Evolutionary conservation across 345 rosid genomes (phyloP), one percentile per base, ranked within the genome.

Genomic region (Pelargonium nanum): DNA sequence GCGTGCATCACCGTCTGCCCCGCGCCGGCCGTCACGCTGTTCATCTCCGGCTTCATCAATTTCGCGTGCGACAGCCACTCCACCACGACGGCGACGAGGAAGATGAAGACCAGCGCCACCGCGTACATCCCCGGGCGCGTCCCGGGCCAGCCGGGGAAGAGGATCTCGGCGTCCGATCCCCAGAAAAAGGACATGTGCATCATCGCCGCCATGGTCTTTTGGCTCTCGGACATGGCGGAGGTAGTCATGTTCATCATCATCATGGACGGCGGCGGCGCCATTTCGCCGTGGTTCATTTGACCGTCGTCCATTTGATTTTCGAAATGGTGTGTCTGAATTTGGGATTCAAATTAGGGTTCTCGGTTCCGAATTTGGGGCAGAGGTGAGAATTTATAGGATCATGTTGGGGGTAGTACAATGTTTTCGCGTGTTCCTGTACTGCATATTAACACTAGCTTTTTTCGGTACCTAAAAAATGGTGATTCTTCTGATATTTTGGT

Each of bases 161-260:
- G 85, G 56, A 88, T 77, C 60, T 72, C 60, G 3, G 88, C 67
- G 53, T 82, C 60, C 32, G 68, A 79, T 4, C 93, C 85, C 96
- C 93, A 88, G 60, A 69, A 88, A 71, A 89, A 89, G 55, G 88
- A 72, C 88, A 85, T 83, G 74, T 78, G 88, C 90, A 67, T 80
- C 83, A 72, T 58, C 72, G 15, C n/a, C n/a, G n/a, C n/a, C n/a
- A n/a, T n/a, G n/a, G n/a, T 72, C 80, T 50, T 72, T 67, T 30
- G 56, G 61, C 13, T 4, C 5, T 28, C 5, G 34, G 34, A 8
- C 34, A 8, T 63, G 78, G 12, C 55, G 75, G 23, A 19, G 59
- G 16, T 25, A 58, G 22, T n/a, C n/a, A n/a, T n/a, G n/a, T 34
- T 15, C 45, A 10, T 34, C n/a, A n/a, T 34, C 7, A 45, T 6